Percentiles rank a stretch among this genome's conserved stretches.
phyloP scores from a whole-genome alignment of 345 rosid genomes.

The Rhodamnia argentea region DNA sequence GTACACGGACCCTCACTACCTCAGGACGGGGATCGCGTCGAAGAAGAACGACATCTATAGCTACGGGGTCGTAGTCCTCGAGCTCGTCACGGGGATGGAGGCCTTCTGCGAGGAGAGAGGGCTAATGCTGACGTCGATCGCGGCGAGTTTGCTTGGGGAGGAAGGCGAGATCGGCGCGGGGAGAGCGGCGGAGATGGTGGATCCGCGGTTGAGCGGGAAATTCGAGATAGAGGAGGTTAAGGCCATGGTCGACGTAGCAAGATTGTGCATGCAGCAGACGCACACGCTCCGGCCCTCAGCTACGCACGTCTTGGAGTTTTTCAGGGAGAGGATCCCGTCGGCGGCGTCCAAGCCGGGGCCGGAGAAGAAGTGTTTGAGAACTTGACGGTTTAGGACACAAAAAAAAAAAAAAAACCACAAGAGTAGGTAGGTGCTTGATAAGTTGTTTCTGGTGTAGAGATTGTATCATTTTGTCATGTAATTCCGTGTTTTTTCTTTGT shows the following conservation, averaged over 20 bases:
- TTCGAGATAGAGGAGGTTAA: conserved; percentile 46
- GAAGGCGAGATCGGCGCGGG: background rate
- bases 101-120: conserved; percentile 63
- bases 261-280: conserved; percentile 36
- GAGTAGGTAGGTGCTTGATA: background rate
- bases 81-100: conserved; percentile 61
- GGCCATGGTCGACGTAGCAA: conserved; percentile 38
- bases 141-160: conserved; percentile 23
- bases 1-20: conserved; percentile 80
- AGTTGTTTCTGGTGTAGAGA: background rate
- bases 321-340: conserved; percentile 21
- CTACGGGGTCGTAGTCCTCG: conserved; percentile 67
- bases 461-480: background rate
- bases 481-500: background rate
- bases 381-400: background rate
- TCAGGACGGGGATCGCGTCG: conserved; percentile 67
- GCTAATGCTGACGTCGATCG: conserved; percentile 30
- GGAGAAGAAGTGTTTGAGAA: background rate
- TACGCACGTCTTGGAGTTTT: conserved; percentile 24
- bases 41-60: conserved; percentile 84
- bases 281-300: conserved; percentile 58
- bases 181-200: conserved; percentile 37
- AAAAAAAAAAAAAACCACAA: background rate
- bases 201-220: conserved; percentile 35
- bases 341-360: background rate